phyloP scores from a whole-genome alignment of 1,284 basidiomycete genomes.

The Filobasidium uniguttulatum region DNA sequence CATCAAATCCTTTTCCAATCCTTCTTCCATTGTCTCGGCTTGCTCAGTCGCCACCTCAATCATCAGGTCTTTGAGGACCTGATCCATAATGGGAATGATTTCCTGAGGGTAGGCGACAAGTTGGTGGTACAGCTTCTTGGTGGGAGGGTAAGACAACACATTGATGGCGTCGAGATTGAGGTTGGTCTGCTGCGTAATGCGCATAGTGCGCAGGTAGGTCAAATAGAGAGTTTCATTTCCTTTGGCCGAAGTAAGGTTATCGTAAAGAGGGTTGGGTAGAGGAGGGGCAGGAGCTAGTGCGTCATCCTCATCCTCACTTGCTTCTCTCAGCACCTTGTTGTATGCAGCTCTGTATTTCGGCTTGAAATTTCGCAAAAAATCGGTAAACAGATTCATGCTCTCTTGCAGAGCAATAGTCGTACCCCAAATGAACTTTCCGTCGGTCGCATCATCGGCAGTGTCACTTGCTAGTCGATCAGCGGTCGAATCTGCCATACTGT shows the following conservation, averaged over 20 bases:
- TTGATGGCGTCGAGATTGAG: conserved; percentile 85
- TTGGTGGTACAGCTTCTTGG: conserved; percentile 64
- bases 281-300: conserved; percentile 35
- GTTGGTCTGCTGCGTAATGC: conserved; percentile 77
- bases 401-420: conserved; percentile 83
- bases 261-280: conserved; percentile 31
- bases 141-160: conserved; percentile 73
- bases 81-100: conserved; percentile 92
- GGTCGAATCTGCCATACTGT: conserved; percentile 17
- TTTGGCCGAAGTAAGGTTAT: conserved; percentile 46
- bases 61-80: conserved; percentile 82
- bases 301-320: conserved; percentile 40
- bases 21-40: conserved; percentile 48
- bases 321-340: conserved; percentile 19
- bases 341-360: conserved; percentile 73
- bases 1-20: conserved; percentile 54
- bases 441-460: conserved; percentile 25
- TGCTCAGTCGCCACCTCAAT: conserved; percentile 66
- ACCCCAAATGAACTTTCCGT: conserved; percentile 88
- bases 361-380: conserved; percentile 84
- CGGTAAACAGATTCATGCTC: conserved; percentile 78
- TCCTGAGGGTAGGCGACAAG: conserved; percentile 90
- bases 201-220: conserved; percentile 69
- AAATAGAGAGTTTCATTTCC: conserved; percentile 67
- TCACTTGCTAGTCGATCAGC: conserved; percentile 16